phyloP scores from a whole-genome alignment of 1,284 basidiomycete species.

The Pholiota adiposa region DNA sequence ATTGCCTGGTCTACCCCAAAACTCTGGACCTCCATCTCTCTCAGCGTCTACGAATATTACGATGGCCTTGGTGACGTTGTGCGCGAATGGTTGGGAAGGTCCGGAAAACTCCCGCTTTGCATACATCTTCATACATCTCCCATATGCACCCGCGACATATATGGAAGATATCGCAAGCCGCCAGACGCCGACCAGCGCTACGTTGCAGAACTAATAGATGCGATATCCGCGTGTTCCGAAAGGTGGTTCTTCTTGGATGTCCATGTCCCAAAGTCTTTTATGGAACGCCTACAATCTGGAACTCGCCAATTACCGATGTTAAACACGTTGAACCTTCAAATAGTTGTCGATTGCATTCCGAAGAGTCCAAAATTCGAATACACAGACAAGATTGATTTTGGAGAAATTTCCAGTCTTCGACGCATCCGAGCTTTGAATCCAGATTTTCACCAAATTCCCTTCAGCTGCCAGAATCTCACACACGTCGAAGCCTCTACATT shows the following conservation, averaged over 20 bases:
- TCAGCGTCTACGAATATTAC: background rate
- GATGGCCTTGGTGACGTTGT: background rate
- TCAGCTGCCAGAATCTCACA: background rate
- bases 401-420: background rate
- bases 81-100: slow-evolving; percentile 3
- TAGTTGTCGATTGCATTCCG: too few relatives aligned
- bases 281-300: background rate
- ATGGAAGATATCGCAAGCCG: background rate
- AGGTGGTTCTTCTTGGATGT: background rate
- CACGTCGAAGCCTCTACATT: background rate
- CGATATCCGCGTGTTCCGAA: background rate
- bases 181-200: background rate
- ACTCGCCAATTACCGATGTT: too few relatives aligned
- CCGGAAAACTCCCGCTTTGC: background rate
- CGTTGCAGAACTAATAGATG: background rate
- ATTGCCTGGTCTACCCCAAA: slow-evolving; percentile 14
- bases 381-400: background rate
- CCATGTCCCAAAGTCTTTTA: background rate
- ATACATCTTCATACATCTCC: background rate
- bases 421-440: background rate
- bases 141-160: too few relatives aligned
- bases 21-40: slow-evolving; percentile 13
- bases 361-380: too few relatives aligned
- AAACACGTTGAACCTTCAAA: too few relatives aligned
- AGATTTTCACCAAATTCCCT: background rate